Conservation (phyloP, 306 rosid genomes). For the Boehmeria nivea region DNA sequence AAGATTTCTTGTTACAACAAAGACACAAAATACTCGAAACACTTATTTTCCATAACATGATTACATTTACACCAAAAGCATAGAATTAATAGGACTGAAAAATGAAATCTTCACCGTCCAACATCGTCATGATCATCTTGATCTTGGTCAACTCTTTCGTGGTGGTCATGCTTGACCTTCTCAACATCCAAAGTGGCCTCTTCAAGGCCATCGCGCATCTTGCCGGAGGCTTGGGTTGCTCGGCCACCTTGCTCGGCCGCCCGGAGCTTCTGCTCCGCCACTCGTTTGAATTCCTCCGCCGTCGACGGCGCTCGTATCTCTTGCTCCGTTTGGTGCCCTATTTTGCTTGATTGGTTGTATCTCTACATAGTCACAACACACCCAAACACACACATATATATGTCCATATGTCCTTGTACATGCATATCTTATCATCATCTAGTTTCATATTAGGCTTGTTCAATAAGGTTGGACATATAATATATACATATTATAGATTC, state of each 20-base stretch:
- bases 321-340: not conserved
- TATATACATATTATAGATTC: not conserved
- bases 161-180: slow-evolving; percentile 9
- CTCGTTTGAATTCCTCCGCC: slow-evolving; percentile 18
- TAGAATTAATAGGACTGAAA: not conserved
- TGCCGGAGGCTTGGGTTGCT: slow-evolving; percentile 14
- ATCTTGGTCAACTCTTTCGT: not conserved
- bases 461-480: too few relatives aligned
- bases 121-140: not conserved
- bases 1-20: too few relatives aligned
- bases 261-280: slow-evolving; percentile 30
- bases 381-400: too few relatives aligned
- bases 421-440: too few relatives aligned
- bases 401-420: not conserved
- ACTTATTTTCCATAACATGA: too few relatives aligned
- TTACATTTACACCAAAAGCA: too few relatives aligned
- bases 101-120: not conserved
- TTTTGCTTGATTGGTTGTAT: slow-evolving; percentile 5
- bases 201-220: slow-evolving; percentile 10
- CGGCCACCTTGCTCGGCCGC: slow-evolving; percentile 1
- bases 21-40: too few relatives aligned
- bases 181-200: slow-evolving; percentile 11
- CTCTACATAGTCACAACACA: not conserved
- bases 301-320: slow-evolving; percentile 28
- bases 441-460: too few relatives aligned